Evolutionary conservation across 352 stramenopile genomes (phyloP), one percentile per base, ranked within the genome.

Genomic region (Globisporangium abappressorium): DNA sequence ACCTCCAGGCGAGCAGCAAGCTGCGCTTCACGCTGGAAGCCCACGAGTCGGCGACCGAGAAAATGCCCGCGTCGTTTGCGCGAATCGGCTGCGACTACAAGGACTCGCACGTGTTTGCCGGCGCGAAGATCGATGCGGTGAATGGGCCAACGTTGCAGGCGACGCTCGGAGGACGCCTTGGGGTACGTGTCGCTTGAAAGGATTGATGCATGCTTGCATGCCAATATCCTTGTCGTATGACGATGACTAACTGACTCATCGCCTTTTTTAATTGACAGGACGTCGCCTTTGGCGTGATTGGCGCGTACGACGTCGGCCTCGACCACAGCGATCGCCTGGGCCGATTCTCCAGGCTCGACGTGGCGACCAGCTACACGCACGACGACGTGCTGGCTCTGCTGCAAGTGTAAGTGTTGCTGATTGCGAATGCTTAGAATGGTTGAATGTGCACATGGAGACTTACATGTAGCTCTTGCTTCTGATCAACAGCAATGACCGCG

Each of bases 221-320:
- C 51, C 11, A 36, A 28, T 51, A 14, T 51, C 20, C 3, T 20
- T 22, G 24, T 43, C 14, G 33, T 47, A 4, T 14, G 41, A 6
- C 20, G 28, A 1, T 55, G 51, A 56, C 54, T 59, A 15, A 59
- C 33, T n/a, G 12, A 55, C 28, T 22, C 28, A 4, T 5, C 5
- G 5, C 5, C 15, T 18, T 59, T 28, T 33, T 49, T 11, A 5
- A 15, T 57, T 5, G 3, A 20, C 60, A 85, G 64, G 69, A 79
- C 9, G 28, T 90, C 22, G 74, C 76, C 0, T 14, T 89, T 3
- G 85, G 81, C 0, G 60, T 85, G 8, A 69, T 90, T 20, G 84
- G 79, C n/a, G 83, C 83, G 6, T 93, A 93, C 57, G 85, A 93
- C 69, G 85, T 93, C 26, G 85, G 85, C 46, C 65, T 93, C 18